Base-by-base conservation (phyloP, 495 filamentous ascomycete species). In the Xanthoparmelia taractica region DNA sequence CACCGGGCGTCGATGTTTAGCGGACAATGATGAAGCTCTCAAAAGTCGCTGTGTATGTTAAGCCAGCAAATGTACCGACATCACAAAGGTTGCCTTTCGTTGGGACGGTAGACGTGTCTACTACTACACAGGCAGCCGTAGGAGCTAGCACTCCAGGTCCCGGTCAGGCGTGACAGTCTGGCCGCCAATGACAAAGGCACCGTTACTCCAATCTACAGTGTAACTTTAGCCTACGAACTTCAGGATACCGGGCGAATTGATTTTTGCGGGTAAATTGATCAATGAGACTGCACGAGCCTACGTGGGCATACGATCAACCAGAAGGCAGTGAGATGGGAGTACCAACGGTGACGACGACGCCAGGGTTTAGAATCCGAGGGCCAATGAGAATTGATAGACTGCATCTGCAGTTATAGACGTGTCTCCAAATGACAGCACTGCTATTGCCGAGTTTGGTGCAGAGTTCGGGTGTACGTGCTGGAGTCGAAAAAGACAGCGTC, bases 301-400 rank as follows among this genome's bases (percentile, higher is more conserved):
- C 59, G 18, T 62, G 31, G 0, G 57, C 54, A 20, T 55, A 31
- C 23, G 57, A 58, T 3, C 36, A 64, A 18, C 43, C 43, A 25
- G 58, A 58, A 23, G 33, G 64, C 15, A 68, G 50, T 20, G 38
- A 66, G 17, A 66, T 40, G 1, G 58, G 48, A 6, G 63, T 68
- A 31, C 66, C 66, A 11, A 65, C 40, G 1, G 61, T 67, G 25
- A 67, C 10, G 25, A 27, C 12, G 25, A 23, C 54, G 17, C 62
- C 62, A 31, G 65, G 62, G 36, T 34, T 62, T 20, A 69, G 58
- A 11, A 61, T 65, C 37, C 65, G 67, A 29, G 41, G 23, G 10
- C 61, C 67, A 33, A 67, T 59, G 57, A 68, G 48, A 56, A 69
- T 31, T 61, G 41, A 17, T 40, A 48, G 20, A 27, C 45, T 25